Percentiles rank a stretch among this genome's conserved stretches.
Evolutionary conservation across 108 stramenopile genomes (phyloP).

Genomic region (Aureococcus anophagefferens): DNA sequence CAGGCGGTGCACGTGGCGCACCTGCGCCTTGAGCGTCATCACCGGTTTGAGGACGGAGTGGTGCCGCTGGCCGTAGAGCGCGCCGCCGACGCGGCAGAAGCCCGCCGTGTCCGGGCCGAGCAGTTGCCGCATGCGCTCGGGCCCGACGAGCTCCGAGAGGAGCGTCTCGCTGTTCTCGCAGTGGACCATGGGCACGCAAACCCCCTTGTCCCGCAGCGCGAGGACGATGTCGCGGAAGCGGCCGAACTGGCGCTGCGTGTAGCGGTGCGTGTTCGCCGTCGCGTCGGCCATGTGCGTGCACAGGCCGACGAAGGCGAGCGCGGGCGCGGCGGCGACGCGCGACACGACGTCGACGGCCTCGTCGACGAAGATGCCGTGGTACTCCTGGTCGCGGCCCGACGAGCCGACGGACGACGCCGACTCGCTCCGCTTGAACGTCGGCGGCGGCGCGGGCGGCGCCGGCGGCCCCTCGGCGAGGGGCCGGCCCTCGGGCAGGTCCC

Average conservation of each 20-base stretch:
- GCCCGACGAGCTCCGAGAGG: slow-evolving; percentile 51
- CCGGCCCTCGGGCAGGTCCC: no score
- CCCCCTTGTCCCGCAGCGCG: slow-evolving; percentile 44
- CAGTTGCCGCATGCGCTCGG: slow-evolving; percentile 38
- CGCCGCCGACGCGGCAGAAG: slow-evolving; percentile 57
- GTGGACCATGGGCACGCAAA: slow-evolving; percentile 44
- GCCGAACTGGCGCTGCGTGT: slow-evolving; percentile 51
- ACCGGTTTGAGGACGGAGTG: slow-evolving; percentile 45
- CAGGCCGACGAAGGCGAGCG: slow-evolving; percentile 52
- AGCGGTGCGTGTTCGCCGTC: slow-evolving; percentile 29
- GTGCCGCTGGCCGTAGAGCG: slow-evolving; percentile 60
- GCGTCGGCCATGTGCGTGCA: slow-evolving; percentile 75
- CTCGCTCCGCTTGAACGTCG: no score
- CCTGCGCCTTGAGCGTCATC: slow-evolving; percentile 49
- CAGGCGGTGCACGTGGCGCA: slow-evolving; percentile 49
- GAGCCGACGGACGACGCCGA: no score
- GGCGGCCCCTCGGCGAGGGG: no score
- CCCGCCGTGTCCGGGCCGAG: slow-evolving; percentile 36
- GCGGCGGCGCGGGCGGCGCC: no score
- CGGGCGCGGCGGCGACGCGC: background rate
- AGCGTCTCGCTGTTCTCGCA: slow-evolving; percentile 57
- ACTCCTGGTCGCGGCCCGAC: no score
- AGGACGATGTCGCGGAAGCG: slow-evolving; percentile 45
- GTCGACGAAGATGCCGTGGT: no score
- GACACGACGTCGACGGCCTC: no score